A percentile compares a stretch with the other conserved stretches of the same genome.
Evolutionary conservation across 2,329 filamentous ascomycete genomes (phyloP).

Genomic region (Alternaria sp.): DNA sequence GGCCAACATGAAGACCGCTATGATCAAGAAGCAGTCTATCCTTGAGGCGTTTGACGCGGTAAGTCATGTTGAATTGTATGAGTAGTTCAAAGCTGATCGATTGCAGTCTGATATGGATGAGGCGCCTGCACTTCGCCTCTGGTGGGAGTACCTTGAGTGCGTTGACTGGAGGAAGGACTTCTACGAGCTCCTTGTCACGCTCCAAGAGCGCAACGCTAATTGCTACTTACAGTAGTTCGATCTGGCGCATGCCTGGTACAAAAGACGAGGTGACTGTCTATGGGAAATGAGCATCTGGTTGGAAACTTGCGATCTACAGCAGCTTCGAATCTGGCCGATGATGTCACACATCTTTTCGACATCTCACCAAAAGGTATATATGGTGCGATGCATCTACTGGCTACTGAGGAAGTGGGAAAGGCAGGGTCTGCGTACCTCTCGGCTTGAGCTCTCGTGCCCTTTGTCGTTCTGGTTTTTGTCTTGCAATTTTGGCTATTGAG

Average conservation of each 20-base stretch:
- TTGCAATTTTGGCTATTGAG: background rate
- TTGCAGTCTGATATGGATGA: constrained; percentile 47
- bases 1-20: constrained; percentile 40
- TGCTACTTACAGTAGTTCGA: constrained; percentile 3
- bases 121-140: constrained; percentile 52
- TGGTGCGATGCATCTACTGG: background rate
- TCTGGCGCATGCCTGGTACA: background rate
- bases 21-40: constrained; percentile 47
- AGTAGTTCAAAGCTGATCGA: background rate
- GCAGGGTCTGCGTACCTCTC: background rate
- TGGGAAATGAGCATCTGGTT: background rate
- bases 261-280: background rate
- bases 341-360: background rate
- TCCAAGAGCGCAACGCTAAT: constrained; percentile 19
- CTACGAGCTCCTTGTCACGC: constrained; percentile 49
- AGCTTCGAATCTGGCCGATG: background rate
- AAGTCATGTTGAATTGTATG: constrained; percentile 15
- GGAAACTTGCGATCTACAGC: background rate
- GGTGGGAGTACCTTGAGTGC: constrained; percentile 57
- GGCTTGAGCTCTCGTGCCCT: background rate
- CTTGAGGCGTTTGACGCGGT: constrained; percentile 49
- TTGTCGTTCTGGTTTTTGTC: background rate
- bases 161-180: constrained; percentile 50
- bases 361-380: background rate
- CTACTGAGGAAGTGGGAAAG: background rate